Evolutionary conservation across 768 basidiomycete species (phyloP).

Genomic region (Kwoniella mangroviensis): DNA sequence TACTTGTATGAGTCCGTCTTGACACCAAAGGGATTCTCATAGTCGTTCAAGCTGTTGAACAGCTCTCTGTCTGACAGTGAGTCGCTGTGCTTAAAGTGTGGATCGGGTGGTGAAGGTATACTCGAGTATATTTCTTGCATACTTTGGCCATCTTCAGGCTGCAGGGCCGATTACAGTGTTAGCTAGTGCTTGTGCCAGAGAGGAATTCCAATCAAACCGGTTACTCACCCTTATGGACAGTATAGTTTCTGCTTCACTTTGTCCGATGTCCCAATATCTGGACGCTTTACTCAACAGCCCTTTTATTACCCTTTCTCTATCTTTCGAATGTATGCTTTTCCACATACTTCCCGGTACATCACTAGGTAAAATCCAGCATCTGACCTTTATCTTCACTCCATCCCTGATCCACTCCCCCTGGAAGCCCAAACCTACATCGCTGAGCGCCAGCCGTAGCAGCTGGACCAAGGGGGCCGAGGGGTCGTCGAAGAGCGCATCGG

Average conservation of each 20-base stretch:
- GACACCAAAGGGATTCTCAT: slow-evolving; percentile 31
- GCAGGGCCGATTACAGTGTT: background rate
- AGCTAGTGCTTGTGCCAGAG: background rate
- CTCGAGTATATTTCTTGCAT: slow-evolving; percentile 42
- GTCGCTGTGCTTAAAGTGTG: background rate
- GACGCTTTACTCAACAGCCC: slow-evolving; percentile 19
- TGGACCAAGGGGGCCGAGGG: background rate
- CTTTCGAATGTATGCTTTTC: slow-evolving; percentile 14
- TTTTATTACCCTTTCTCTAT: slow-evolving; percentile 6
- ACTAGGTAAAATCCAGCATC: slow-evolving; percentile 28
- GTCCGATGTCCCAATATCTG: slow-evolving; percentile 13
- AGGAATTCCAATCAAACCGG: too few relatives aligned
- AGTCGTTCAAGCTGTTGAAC: slow-evolving; percentile 15
- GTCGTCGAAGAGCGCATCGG: slow-evolving; percentile 7
- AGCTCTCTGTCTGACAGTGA: slow-evolving; percentile 27
- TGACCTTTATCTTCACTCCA: slow-evolving; percentile 9
- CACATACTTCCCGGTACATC: slow-evolving; percentile 30
- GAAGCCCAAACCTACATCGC: slow-evolving; percentile 19
- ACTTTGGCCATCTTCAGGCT: slow-evolving; percentile 26
- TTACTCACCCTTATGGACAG: slow-evolving; percentile 24
- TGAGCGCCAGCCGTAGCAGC: slow-evolving; percentile 14
- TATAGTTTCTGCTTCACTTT: slow-evolving; percentile 7
- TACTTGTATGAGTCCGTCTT: slow-evolving; percentile 36
- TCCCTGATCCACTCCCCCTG: slow-evolving; percentile 21
- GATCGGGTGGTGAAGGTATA: slow-evolving; percentile 38